phyloP scores from a whole-genome alignment of 2,329 filamentous ascomycete species.

The Cladophialophora chaetospira region DNA sequence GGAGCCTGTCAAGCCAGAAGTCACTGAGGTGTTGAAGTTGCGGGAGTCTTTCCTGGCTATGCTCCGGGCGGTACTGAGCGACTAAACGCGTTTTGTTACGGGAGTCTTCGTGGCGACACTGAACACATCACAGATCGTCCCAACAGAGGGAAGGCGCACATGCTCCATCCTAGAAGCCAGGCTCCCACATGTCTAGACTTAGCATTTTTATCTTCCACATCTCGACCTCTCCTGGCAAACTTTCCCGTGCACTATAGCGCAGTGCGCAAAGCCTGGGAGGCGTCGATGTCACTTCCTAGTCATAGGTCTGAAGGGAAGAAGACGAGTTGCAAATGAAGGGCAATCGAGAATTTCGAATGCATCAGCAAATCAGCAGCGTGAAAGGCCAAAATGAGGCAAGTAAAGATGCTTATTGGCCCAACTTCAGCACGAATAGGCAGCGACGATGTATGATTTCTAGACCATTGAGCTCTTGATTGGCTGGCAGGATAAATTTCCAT shows the following conservation, averaged over 20 bases:
- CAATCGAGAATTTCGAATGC: too few relatives aligned
- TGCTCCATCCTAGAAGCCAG: too few relatives aligned
- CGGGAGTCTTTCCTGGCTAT: constrained; percentile 78
- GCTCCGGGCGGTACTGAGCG: constrained; percentile 77
- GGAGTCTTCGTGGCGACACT: neutral
- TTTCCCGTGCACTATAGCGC: too few relatives aligned
- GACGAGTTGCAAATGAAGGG: too few relatives aligned
- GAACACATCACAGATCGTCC: too few relatives aligned
- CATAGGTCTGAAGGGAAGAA: too few relatives aligned
- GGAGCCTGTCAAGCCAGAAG: constrained; percentile 76
- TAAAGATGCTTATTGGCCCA: neutral
- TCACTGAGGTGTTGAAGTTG: constrained; percentile 79
- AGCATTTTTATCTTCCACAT: neutral
- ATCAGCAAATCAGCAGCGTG: neutral
- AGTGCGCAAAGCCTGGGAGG: too few relatives aligned
- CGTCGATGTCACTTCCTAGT: too few relatives aligned
- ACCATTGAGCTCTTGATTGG: constrained; percentile 10
- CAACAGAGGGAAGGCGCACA: too few relatives aligned
- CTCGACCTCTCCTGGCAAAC: too few relatives aligned
- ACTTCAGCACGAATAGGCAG: neutral
- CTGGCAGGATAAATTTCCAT: neutral
- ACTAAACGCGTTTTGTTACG: constrained; percentile 49
- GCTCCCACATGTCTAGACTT: neutral
- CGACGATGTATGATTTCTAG: neutral
- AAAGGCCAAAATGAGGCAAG: neutral